phyloP scores from a whole-genome alignment of 305 asterid species.

The Petunia hybrid region DNA sequence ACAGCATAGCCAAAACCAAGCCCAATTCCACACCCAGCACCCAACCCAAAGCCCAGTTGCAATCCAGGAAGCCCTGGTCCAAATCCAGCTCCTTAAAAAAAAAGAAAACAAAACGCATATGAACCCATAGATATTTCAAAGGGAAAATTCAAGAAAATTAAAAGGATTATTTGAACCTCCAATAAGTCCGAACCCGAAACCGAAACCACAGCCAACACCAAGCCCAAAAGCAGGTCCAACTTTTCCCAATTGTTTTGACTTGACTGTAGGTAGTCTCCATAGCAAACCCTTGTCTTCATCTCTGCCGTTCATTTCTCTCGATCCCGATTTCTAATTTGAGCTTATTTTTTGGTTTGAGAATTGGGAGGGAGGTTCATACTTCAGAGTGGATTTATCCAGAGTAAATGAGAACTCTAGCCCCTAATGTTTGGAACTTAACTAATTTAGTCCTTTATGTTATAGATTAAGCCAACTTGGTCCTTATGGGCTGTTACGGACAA shows the following conservation, averaged over 20 bases:
- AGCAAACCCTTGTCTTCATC: conserved; percentile 66
- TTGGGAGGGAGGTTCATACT: not conserved
- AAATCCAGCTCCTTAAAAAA: conserved; percentile 62
- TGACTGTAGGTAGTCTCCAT: conserved; percentile 81
- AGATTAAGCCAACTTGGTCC: not conserved
- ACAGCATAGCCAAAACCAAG: conserved; percentile 92
- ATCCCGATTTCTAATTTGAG: not conserved
- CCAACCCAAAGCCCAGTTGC: conserved; percentile 86
- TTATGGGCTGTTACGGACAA: not conserved
- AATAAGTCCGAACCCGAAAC: conserved; percentile 74
- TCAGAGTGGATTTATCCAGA: not conserved
- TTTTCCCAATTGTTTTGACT: conserved; percentile 68
- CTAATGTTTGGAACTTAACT: not conserved
- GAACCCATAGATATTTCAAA: not conserved
- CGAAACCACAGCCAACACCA: conserved; percentile 94
- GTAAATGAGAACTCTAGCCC: not conserved
- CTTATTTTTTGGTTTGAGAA: not conserved
- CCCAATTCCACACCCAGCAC: conserved; percentile 95
- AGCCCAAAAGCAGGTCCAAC: conserved; percentile 88
- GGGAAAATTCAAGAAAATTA: not conserved
- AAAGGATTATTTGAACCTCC: conserved; percentile 52
- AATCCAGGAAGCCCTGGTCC: conserved; percentile 90
- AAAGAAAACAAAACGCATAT: not conserved
- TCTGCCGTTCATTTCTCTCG: conserved; percentile 40
- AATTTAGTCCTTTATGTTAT: not conserved